A percentile compares a stretch with the other conserved stretches of the same genome.
Evolutionary conservation across 352 stramenopile genomes (phyloP).

Genomic region (Pythium angustatum): DNA sequence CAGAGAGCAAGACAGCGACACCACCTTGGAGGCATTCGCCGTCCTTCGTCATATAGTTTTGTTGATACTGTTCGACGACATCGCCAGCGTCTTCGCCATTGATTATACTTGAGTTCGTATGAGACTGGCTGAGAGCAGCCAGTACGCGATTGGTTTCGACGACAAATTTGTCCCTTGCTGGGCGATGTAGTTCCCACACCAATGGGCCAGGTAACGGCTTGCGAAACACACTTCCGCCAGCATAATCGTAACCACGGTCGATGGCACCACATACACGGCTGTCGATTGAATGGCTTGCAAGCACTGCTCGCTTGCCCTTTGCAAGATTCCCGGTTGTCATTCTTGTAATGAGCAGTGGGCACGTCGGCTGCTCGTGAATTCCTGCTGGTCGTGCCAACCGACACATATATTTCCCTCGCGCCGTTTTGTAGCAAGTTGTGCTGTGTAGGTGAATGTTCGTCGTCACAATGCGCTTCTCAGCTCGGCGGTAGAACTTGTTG

Average conservation of each 20-base stretch:
- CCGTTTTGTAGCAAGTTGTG: constrained; percentile 24
- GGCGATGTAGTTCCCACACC: constrained; percentile 1
- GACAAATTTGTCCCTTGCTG: no score
- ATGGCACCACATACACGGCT: not conserved
- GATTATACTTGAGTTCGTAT: not conserved
- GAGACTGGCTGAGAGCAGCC: no score
- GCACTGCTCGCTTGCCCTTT: not conserved
- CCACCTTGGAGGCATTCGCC: not conserved
- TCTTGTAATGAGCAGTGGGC: constrained; percentile 8
- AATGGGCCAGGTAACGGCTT: not conserved
- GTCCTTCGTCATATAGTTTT: constrained; percentile 11
- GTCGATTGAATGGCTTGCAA: not conserved
- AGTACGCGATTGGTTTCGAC: no score
- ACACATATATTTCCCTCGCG: constrained; percentile 23
- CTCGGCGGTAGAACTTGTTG: not conserved
- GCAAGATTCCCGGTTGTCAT: not conserved
- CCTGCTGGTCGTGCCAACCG: constrained; percentile 18
- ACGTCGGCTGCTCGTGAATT: constrained; percentile 9
- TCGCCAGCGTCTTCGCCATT: constrained; percentile 8
- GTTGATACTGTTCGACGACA: constrained; percentile 8
- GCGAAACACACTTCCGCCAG: not conserved
- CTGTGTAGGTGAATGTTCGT: constrained; percentile 29
- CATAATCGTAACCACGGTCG: not conserved
- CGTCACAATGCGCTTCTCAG: not conserved
- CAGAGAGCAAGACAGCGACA: not conserved